Base-by-base conservation (phyloP, 371 early-diverging fungal genomes). In the Lichtheimia hyalospora region DNA sequence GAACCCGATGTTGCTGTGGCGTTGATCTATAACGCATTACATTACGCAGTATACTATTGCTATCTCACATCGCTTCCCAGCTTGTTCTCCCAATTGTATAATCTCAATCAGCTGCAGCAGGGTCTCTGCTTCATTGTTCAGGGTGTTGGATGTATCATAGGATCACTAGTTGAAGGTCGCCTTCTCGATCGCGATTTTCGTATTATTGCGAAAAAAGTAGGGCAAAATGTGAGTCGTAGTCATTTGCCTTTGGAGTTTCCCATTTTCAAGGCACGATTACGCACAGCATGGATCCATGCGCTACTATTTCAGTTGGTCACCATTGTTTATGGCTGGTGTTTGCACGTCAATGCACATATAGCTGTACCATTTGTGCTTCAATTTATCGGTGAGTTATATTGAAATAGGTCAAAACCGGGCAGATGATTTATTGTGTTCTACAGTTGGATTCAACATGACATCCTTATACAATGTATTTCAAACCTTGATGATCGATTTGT, bases 401-500 rank as follows among this genome's bases (percentile, higher is more conserved):
- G 6, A 8, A n/a, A 43, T 20, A 34, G 50, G 2, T 15, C 12
- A n/a, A 18, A 21, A 8, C 28, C 8, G 0, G 20, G 40, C 18
- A 42, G 53, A 13, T 41, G 16, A 59, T 25, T 52, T 2, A 55
- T 3, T 24, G 27, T 49, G 13, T 24, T 23, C 12, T 52, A 25
- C 46, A 61, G 77, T 60, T 42, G 71, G 71, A 8, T 58, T 64
- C 28, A 25, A 50, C 14, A 52, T 55, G 16, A 46, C 60, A 10
- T 21, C 52, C 44, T 21, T 69, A 28, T 68, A 64, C 27, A 71
- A 58, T 43, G 52, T 62, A n/a, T 66, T 66, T 5, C 73, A 72
- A 43, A 71, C 79, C 1, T 25, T 78, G 23, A 24, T 70, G 44
- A 56, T 78, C 1, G 79, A 78, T 15, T 39, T 78, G 14, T 75